Percentiles rank a stretch among this genome's conserved stretches.
These are phyloP conservation scores for Moringa oleifera DNA, from an alignment of 345 rosid species.

Conservation along the genomic window DNA sequence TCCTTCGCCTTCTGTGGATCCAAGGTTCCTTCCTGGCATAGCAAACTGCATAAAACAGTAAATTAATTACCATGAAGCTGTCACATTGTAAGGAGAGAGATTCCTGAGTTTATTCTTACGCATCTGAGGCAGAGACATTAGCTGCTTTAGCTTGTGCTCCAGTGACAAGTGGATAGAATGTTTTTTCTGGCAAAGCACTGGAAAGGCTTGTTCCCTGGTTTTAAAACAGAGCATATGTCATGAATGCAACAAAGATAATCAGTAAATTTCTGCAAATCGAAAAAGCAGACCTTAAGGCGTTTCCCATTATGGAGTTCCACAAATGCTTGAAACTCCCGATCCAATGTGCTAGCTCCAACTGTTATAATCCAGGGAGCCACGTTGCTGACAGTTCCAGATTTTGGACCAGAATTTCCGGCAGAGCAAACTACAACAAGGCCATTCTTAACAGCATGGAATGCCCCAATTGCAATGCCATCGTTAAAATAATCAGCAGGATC, in stretches of 20 bases:
- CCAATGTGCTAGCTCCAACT: slow-evolving; percentile 56
- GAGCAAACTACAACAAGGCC: slow-evolving; percentile 16
- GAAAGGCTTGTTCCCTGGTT: slow-evolving; percentile 45
- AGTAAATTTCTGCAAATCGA: neutral
- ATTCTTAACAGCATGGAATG: slow-evolving; percentile 15
- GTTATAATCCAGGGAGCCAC: slow-evolving; percentile 58
- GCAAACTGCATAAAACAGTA: slow-evolving; percentile 17
- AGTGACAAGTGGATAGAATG: slow-evolving; percentile 32
- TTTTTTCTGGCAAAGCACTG: slow-evolving; percentile 22
- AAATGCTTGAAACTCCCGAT: slow-evolving; percentile 34
- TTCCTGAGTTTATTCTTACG: slow-evolving; percentile 43
- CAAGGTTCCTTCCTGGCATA: slow-evolving; percentile 32
- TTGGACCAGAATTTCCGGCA: slow-evolving; percentile 43
- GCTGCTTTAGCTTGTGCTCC: slow-evolving; percentile 27
- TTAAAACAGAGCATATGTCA: neutral
- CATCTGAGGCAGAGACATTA: slow-evolving; percentile 21
- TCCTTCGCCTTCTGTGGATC: slow-evolving; percentile 45
- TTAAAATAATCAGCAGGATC: slow-evolving; percentile 4
- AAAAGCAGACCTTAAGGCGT: slow-evolving; percentile 18
- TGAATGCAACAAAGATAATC: neutral
- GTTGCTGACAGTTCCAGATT: slow-evolving; percentile 31
- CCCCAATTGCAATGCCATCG: slow-evolving; percentile 13
- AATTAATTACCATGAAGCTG: neutral
- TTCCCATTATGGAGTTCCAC: slow-evolving; percentile 37
- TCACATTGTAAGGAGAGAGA: neutral